A percentile compares a stretch with the other conserved stretches of the same genome.
These are phyloP conservation scores for Grigorovia jiainica DNA, from an alignment of 805 yeast species.

Conservation along the genomic window DNA sequence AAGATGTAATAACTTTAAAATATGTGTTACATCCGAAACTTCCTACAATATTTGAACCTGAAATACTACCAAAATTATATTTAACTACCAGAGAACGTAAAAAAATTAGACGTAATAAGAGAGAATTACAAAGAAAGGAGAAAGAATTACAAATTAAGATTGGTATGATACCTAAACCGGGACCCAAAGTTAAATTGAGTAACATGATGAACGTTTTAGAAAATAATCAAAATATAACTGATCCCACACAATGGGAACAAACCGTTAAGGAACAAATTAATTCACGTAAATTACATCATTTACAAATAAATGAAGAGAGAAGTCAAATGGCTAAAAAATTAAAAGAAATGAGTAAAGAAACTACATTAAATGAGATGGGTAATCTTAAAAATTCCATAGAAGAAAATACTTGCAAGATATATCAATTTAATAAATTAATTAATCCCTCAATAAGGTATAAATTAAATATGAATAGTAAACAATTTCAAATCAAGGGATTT, in stretches of 20 bases:
- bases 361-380: not conserved
- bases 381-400: too few relatives aligned
- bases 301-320: constrained; percentile 49
- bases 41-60: constrained; percentile 41
- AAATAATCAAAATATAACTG: constrained; percentile 75
- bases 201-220: constrained; percentile 74
- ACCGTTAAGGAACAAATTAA: constrained; percentile 61
- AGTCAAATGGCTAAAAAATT: constrained; percentile 25
- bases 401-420: constrained; percentile 38
- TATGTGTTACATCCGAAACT: constrained; percentile 81
- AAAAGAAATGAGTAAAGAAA: not conserved
- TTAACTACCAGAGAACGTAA: constrained; percentile 73
- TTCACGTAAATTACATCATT: constrained; percentile 50
- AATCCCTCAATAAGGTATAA: constrained; percentile 66
- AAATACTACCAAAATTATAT: constrained; percentile 38
- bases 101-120: constrained; percentile 58
- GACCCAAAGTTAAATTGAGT: constrained; percentile 75
- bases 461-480: constrained; percentile 73
- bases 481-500: constrained; percentile 56
- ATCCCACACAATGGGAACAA: constrained; percentile 81
- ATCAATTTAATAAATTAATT: constrained; percentile 41
- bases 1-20: constrained; percentile 36
- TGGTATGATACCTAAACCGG: constrained; percentile 82
- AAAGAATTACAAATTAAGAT: constrained; percentile 66
- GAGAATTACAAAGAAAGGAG: constrained; percentile 56